These are phyloP conservation scores for Aspergillus sojae DNA, from an alignment of 2,329 filamentous ascomycete genomes.

Conservation along the genomic window DNA sequence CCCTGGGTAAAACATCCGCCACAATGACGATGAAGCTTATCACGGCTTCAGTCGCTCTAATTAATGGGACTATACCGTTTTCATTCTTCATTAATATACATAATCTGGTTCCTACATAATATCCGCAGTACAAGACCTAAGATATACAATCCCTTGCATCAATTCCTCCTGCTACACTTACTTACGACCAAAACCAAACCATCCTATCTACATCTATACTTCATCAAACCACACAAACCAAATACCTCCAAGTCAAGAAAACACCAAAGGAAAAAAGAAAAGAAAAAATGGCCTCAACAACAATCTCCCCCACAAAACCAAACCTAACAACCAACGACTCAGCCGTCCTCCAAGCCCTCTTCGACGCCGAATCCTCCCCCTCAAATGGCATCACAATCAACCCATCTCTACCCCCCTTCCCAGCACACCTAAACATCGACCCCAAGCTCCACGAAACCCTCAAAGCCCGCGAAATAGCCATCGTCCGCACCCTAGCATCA, in stretches of 20 bases:
- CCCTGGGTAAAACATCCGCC: neutral
- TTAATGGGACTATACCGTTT: neutral
- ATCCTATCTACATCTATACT: neutral
- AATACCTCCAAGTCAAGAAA: neutral
- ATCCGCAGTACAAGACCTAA: neutral
- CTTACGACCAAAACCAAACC: neutral
- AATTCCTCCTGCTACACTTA: neutral
- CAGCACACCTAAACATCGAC: constrained; percentile 39
- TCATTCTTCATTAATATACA: neutral
- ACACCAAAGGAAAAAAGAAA: neutral
- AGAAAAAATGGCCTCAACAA: constrained; percentile 19
- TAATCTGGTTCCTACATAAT: neutral
- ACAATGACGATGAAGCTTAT: neutral
- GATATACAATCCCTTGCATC: neutral
- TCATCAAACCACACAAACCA: neutral
- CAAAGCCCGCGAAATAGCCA: constrained; percentile 42
- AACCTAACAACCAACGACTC: constrained; percentile 47
- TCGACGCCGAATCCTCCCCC: constrained; percentile 48
- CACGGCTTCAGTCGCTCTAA: neutral
- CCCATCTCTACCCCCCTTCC: constrained; percentile 43
- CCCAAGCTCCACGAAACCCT: constrained; percentile 39
- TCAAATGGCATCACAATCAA: constrained; percentile 43
- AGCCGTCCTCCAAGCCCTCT: constrained; percentile 50
- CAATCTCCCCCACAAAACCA: constrained; percentile 26
- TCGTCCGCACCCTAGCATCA: constrained; percentile 41